Conservation (phyloP, 2,329 filamentous ascomycete species). For the Chrysoporthe puriensis region DNA sequence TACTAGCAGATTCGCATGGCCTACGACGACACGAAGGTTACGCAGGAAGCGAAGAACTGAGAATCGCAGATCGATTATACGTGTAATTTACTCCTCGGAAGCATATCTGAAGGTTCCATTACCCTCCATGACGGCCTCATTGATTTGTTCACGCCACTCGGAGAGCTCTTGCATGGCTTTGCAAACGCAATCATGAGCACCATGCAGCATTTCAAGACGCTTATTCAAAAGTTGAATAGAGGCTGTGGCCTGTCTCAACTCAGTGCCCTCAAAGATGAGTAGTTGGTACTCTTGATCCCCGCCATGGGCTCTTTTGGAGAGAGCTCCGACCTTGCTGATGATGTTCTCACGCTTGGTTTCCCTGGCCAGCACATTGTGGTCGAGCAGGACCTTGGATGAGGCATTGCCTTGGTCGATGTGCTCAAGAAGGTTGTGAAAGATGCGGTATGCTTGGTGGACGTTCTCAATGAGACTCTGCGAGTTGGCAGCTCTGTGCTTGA, state of each 20-base stretch:
- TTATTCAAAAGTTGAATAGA: background rate
- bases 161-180: conserved; percentile 1
- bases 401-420: conserved; percentile 16
- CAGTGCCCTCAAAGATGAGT: background rate
- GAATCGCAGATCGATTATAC: background rate
- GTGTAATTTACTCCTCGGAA: background rate
- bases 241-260: background rate
- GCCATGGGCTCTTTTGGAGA: background rate
- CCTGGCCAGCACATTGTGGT: conserved; percentile 12
- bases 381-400: conserved; percentile 12
- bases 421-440: conserved; percentile 20
- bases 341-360: background rate
- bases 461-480: conserved; percentile 4
- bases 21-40: background rate
- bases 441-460: conserved; percentile 11
- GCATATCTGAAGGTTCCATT: background rate
- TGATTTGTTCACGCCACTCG: conserved; percentile 15
- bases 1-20: background rate
- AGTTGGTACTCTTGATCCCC: background rate
- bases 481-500: conserved; percentile 11
- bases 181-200: background rate
- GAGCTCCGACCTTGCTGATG: background rate
- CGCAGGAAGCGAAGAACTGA: background rate
- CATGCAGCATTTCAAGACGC: background rate
- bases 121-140: conserved; percentile 10